Evolutionary conservation across 164 flowering plant species (phyloP), one percentile per base, ranked within the genome.

Genomic region (Magnolia changhungtana): DNA sequence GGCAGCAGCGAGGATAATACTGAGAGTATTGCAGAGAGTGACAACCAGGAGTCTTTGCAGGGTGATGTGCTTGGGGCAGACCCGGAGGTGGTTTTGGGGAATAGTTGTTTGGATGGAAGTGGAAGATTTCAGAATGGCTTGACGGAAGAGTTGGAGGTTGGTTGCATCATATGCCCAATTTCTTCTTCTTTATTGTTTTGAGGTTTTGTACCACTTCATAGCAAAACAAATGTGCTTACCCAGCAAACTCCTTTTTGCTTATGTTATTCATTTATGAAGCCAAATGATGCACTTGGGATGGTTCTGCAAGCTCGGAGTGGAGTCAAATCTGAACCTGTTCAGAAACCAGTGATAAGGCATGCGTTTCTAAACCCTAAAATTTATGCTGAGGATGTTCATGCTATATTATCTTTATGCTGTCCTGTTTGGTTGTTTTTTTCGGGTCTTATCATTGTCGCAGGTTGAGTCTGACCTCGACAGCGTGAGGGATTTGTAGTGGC

Each of bases 81-180:
- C 76, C 73, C 86, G 0, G 81, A 78, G n/a, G 24, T 71, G 67
- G 80, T 75, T 68, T 18, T 69, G 74, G 86, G 85, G 51, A 83
- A 83, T 77, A 80, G 45, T 20, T 24, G 77, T 66, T 21, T 71
- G 10, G 74, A 76, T 61, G 76, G 67, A 8, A 72, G 76, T 58
- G 78, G 29, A 50, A 55, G 21, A 31, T 81, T 81, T 61, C 79
- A 76, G 21, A 81, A 69, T 69, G 87, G 81, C 80, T 73, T 79
- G 71, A 82, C 66, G 50, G 84, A 83, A 75, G 81, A 86, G 82
- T 80, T 82, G 69, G 90, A 91, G 93, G 95, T 91, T 83, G 83
- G 78, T 72, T 63, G 74, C 82, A 69, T 75, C 61, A 71, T 75
- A 9, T 55, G 58, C 50, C n/a, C 8, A 18, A 27, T 67, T 67